A percentile compares a stretch with the other conserved stretches of the same genome.
These are phyloP conservation scores for Myochromella boudieri DNA, from an alignment of 768 basidiomycete genomes.

Conservation along the genomic window DNA sequence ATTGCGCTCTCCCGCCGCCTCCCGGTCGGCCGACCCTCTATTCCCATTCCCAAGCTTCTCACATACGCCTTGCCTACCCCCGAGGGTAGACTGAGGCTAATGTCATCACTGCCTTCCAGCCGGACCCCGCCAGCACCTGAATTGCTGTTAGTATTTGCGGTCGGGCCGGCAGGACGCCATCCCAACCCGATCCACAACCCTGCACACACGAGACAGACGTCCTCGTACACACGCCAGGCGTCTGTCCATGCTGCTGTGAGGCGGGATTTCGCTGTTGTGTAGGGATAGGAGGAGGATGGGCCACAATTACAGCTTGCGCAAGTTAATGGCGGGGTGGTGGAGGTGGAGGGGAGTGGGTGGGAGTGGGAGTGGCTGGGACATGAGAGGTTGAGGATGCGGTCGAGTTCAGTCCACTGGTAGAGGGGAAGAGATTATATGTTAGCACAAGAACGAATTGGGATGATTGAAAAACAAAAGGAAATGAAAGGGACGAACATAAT, in stretches of 20 bases:
- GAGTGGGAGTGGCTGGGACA: slow-evolving; percentile 29
- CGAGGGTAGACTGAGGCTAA: slow-evolving; percentile 39
- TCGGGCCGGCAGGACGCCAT: too few relatives aligned
- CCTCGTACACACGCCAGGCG: slow-evolving; percentile 81
- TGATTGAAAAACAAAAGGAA: too few relatives aligned
- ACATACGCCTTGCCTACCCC: slow-evolving; percentile 40
- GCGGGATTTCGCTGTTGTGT: slow-evolving; percentile 30
- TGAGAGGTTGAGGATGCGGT: slow-evolving; percentile 64
- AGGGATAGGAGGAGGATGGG: slow-evolving; percentile 24
- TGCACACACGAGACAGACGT: slow-evolving; percentile 80
- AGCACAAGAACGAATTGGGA: slow-evolving; percentile 1
- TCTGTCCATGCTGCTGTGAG: slow-evolving; percentile 62
- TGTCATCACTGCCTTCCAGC: slow-evolving; percentile 68
- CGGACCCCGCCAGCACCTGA: slow-evolving; percentile 49
- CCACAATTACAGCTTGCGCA: slow-evolving; percentile 44
- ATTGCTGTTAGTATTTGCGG: slow-evolving; percentile 46
- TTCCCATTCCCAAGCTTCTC: slow-evolving; percentile 65
- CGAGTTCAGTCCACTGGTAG: slow-evolving; percentile 73
- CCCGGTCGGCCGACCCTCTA: slow-evolving; percentile 54
- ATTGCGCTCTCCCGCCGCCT: slow-evolving; percentile 45
- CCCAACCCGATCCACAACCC: slow-evolving; percentile 80
- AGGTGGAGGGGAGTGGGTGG: too few relatives aligned
- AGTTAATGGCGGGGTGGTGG: too few relatives aligned
- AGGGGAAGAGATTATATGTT: neutral
- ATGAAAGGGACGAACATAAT: too few relatives aligned